phyloP scores from a whole-genome alignment of 164 flowering plant species.

The Chloranthus sessilifolius region DNA sequence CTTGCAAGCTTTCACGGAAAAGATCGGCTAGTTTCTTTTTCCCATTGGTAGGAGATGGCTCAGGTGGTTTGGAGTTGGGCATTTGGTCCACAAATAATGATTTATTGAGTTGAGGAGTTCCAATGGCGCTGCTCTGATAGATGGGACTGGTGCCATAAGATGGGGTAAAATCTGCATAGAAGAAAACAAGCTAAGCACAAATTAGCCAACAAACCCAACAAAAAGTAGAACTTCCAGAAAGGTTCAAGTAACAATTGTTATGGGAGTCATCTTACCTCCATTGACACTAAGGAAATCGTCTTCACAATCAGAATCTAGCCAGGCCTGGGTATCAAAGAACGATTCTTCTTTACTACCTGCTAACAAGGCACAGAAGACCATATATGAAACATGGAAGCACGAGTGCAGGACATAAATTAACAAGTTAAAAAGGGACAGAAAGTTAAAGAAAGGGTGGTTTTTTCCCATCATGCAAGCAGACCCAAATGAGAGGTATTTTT shows the following conservation, averaged over 20 bases:
- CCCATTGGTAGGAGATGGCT: constrained; percentile 42
- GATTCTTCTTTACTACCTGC: constrained; percentile 76
- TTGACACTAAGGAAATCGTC: constrained; percentile 79
- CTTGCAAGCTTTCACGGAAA: constrained; percentile 41
- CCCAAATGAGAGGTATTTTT: too few relatives aligned
- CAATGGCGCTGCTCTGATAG: constrained; percentile 23
- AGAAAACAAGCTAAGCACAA: not conserved
- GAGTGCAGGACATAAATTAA: too few relatives aligned
- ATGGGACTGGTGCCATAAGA: constrained; percentile 60
- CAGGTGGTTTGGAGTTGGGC: constrained; percentile 9
- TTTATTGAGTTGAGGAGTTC: constrained; percentile 26
- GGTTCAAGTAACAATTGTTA: too few relatives aligned
- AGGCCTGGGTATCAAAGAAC: constrained; percentile 66
- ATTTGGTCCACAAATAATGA: not conserved
- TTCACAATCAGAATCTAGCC: constrained; percentile 84
- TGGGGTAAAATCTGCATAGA: constrained; percentile 71
- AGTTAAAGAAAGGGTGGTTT: too few relatives aligned
- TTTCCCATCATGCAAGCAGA: too few relatives aligned
- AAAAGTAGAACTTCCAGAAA: too few relatives aligned
- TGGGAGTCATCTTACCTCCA: constrained; percentile 59
- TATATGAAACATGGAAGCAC: not conserved
- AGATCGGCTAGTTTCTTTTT: constrained; percentile 65
- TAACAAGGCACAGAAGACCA: not conserved
- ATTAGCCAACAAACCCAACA: not conserved
- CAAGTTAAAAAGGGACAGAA: too few relatives aligned